Percentiles rank a stretch among this genome's conserved stretches.
Evolutionary conservation across 495 filamentous ascomycete species (phyloP).

Genomic region (Rusavskia elegans): DNA sequence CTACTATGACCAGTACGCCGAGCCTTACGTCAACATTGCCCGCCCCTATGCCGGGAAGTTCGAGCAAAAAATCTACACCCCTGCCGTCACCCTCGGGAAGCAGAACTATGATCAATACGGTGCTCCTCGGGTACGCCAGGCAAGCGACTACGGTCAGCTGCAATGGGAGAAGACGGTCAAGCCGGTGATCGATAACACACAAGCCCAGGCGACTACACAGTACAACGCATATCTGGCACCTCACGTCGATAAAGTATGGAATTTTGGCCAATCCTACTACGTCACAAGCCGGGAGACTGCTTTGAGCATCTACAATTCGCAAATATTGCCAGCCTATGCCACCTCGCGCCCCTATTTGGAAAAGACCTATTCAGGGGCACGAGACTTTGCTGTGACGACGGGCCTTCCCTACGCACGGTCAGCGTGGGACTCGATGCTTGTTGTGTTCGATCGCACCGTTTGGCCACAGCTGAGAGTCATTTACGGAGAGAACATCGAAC

Average conservation of each 20-base stretch:
- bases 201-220: slow-evolving; percentile 38
- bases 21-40: slow-evolving; percentile 62
- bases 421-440: slow-evolving; percentile 46
- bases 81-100: slow-evolving; percentile 45
- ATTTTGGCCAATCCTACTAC: slow-evolving; percentile 53
- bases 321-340: slow-evolving; percentile 60
- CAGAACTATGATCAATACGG: slow-evolving; percentile 51
- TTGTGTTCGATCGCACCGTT: slow-evolving; percentile 55
- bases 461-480: slow-evolving; percentile 67
- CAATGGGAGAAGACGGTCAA: slow-evolving; percentile 67
- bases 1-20: slow-evolving; percentile 74
- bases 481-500: slow-evolving; percentile 85
- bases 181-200: slow-evolving; percentile 52
- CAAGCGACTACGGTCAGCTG: slow-evolving; percentile 41
- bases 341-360: slow-evolving; percentile 55
- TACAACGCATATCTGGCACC: slow-evolving; percentile 59
- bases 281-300: slow-evolving; percentile 41
- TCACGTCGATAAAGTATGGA: slow-evolving; percentile 46
- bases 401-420: slow-evolving; percentile 55
- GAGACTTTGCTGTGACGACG: slow-evolving; percentile 50
- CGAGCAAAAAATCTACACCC: slow-evolving; percentile 50
- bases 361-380: slow-evolving; percentile 49
- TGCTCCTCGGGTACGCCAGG: slow-evolving; percentile 56
- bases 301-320: slow-evolving; percentile 49
- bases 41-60: slow-evolving; percentile 57